Conservation (phyloP, 2,329 filamentous ascomycete genomes). For the Plenodomus biglobosus region DNA sequence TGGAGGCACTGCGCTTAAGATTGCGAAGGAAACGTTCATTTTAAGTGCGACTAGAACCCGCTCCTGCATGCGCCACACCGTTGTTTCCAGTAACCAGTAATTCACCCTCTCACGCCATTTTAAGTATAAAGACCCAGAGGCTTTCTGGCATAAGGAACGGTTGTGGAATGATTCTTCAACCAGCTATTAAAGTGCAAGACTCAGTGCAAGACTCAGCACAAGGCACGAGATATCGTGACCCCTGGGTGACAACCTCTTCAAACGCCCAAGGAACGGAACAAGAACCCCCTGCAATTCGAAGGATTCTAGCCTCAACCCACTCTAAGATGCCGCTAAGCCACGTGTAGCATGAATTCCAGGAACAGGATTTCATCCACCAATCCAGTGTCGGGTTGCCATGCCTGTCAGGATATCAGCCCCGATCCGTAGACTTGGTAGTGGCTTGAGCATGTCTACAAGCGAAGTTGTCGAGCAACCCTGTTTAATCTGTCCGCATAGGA, state of each 20-base stretch:
- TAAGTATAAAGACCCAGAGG: background rate
- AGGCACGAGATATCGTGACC: background rate
- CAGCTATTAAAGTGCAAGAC: background rate
- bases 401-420: conserved; percentile 13
- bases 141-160: background rate
- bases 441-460: conserved; percentile 5
- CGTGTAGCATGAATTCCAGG: conserved; percentile 12
- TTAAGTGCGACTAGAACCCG: background rate
- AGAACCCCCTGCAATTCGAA: conserved; percentile 23
- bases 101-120: background rate
- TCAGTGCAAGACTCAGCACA: background rate
- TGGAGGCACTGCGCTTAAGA: conserved; percentile 6
- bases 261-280: background rate
- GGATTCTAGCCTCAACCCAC: conserved; percentile 15
- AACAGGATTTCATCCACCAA: conserved; percentile 22
- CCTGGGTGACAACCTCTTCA: background rate
- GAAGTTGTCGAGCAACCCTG: conserved; percentile 17
- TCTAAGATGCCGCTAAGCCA: conserved; percentile 16
- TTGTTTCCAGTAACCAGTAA: background rate
- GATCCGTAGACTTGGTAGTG: conserved; percentile 10
- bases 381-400: conserved; percentile 6
- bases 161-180: background rate
- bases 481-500: conserved; percentile 21
- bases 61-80: background rate
- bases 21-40: conserved; percentile 10